Evolutionary conservation across 2,329 filamentous ascomycete genomes (phyloP).

Genomic region (Xylariaceae sp.): DNA sequence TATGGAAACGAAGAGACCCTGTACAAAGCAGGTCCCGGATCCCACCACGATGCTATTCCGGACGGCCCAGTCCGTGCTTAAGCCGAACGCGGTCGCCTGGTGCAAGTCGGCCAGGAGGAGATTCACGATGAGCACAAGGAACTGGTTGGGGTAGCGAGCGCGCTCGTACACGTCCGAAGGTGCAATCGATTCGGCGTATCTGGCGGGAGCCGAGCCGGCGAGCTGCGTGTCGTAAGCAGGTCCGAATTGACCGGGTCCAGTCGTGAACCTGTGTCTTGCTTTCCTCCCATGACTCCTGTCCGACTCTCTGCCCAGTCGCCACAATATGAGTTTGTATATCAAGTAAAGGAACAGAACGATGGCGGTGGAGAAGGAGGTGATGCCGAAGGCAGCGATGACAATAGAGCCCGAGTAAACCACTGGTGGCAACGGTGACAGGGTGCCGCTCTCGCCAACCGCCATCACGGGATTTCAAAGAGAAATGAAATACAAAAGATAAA

Average conservation of each 20-base stretch:
- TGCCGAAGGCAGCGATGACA: conserved; percentile 35
- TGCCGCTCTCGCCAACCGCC: conserved; percentile 12
- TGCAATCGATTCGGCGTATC: conserved; percentile 10
- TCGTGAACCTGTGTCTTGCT: conserved; percentile 15
- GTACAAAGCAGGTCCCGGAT: conserved; percentile 51
- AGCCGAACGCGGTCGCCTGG: conserved; percentile 57
- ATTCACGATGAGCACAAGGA: conserved; percentile 64
- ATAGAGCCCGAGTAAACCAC: conserved; percentile 34
- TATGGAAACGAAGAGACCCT: conserved; percentile 63
- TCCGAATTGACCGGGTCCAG: conserved; percentile 18
- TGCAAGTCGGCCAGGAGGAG: conserved; percentile 63
- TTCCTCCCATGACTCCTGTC: background rate
- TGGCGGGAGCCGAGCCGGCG: conserved; percentile 1
- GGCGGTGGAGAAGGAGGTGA: conserved; percentile 35
- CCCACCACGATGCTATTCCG: conserved; percentile 49
- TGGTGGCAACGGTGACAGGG: conserved; percentile 33
- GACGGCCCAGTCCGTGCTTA: conserved; percentile 55
- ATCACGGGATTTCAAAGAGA: background rate
- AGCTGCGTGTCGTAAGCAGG: conserved; percentile 14
- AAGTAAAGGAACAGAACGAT: conserved; percentile 33
- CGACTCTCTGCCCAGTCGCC: conserved; percentile 25
- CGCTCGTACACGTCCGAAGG: conserved; percentile 1
- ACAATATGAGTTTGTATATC: conserved; percentile 33
- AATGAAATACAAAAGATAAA: background rate
- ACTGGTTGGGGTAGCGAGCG: conserved; percentile 49